Conservation (phyloP, 2,329 filamentous ascomycete species). For the Hirsutella rhossiliensis region DNA sequence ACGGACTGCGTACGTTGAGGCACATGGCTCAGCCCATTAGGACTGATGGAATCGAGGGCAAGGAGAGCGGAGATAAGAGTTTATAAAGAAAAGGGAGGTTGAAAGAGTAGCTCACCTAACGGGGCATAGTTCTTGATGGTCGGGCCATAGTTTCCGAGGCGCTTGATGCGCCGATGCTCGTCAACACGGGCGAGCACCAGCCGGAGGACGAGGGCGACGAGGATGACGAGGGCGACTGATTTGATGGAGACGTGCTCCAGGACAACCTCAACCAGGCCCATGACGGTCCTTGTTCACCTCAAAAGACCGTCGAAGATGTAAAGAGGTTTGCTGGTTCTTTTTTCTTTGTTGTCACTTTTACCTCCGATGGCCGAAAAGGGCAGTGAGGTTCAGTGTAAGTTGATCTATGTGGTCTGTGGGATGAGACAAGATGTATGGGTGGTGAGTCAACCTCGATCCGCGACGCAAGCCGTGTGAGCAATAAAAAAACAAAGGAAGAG, state of each 20-base stretch:
- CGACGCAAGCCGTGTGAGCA: too few relatives aligned
- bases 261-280: constrained; percentile 38
- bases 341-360: too few relatives aligned
- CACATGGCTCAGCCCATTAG: neutral
- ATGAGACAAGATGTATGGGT: too few relatives aligned
- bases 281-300: constrained; percentile 11
- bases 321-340: too few relatives aligned
- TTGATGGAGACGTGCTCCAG: constrained; percentile 31
- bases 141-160: constrained; percentile 30
- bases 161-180: constrained; percentile 30
- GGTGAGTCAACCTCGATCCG: too few relatives aligned
- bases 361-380: too few relatives aligned
- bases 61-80: neutral
- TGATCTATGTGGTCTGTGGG: too few relatives aligned
- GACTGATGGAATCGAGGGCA: neutral
- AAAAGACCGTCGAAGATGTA: too few relatives aligned
- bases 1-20: too few relatives aligned
- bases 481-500: too few relatives aligned
- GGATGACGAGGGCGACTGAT: constrained; percentile 22
- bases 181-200: constrained; percentile 24
- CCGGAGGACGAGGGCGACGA: constrained; percentile 25
- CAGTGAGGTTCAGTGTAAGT: too few relatives aligned
- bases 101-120: constrained; percentile 25
- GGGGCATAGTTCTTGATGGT: constrained; percentile 26
- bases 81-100: too few relatives aligned